A percentile compares a stretch with the other conserved stretches of the same genome.
Conservation (phyloP, 2,329 filamentous ascomycete genomes). For the Zopfia rhizophila region DNA sequence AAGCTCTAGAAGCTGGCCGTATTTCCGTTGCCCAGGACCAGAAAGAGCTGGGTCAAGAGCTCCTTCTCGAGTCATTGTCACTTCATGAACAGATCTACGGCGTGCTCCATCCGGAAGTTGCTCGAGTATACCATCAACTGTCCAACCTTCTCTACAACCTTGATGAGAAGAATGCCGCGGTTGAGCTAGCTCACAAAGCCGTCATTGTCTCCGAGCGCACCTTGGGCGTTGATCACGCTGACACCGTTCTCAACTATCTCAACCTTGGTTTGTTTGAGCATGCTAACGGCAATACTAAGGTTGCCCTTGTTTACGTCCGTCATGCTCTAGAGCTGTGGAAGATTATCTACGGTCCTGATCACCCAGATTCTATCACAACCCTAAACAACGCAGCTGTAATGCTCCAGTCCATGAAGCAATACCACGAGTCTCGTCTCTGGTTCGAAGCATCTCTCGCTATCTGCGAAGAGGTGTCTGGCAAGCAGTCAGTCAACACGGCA, state of each 20-base stretch:
- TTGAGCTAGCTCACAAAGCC: slow-evolving; percentile 95
- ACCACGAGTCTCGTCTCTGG: slow-evolving; percentile 94
- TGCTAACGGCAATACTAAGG: slow-evolving; percentile 87
- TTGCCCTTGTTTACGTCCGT: slow-evolving; percentile 86
- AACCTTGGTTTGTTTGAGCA: slow-evolving; percentile 96
- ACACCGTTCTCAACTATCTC: slow-evolving; percentile 94
- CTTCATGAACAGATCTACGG: slow-evolving; percentile 99
- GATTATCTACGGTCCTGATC: slow-evolving; percentile 90
- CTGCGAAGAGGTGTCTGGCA: slow-evolving; percentile 89
- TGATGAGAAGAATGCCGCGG: slow-evolving; percentile 96
- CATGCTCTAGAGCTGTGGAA: slow-evolving; percentile 97
- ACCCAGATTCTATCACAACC: slow-evolving; percentile 97
- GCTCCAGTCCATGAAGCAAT: slow-evolving; percentile 94
- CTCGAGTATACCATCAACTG: slow-evolving; percentile 91
- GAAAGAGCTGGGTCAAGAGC: slow-evolving; percentile 93
- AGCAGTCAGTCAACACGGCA: slow-evolving; percentile 89
- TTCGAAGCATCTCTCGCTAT: slow-evolving; percentile 92
- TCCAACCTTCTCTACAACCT: slow-evolving; percentile 97
- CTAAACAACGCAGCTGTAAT: slow-evolving; percentile 99
- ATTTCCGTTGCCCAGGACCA: slow-evolving; percentile 97
- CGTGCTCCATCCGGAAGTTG: slow-evolving; percentile 95
- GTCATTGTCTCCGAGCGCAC: slow-evolving; percentile 96
- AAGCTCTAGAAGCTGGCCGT: slow-evolving; percentile 93
- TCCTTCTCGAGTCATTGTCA: slow-evolving; percentile 94
- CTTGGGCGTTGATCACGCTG: slow-evolving; percentile 89